Evolutionary conservation across 352 stramenopile genomes (phyloP).

Genomic region (Globisporangium takayamanum): DNA sequence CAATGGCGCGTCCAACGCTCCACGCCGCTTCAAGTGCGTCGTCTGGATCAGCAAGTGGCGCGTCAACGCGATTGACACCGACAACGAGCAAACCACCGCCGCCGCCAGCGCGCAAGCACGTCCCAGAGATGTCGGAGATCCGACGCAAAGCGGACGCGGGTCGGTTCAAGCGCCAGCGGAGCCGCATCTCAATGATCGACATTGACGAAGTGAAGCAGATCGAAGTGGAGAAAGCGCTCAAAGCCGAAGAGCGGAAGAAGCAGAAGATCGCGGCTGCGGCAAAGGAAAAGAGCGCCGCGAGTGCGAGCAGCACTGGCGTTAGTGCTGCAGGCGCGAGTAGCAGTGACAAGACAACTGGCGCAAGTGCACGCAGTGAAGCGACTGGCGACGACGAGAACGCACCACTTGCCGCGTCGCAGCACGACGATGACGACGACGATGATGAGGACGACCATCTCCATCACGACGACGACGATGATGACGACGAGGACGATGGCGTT

Average conservation of each 20-base stretch:
- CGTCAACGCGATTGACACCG: constrained; percentile 22
- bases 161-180: constrained; percentile 77
- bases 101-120: constrained; percentile 46
- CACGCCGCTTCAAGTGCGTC: constrained; percentile 8
- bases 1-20: constrained; percentile 29
- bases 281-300: constrained; percentile 17
- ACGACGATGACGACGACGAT: constrained; percentile 10
- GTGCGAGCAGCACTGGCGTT: not conserved
- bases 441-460: constrained; percentile 3
- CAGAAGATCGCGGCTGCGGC: constrained; percentile 42
- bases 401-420: constrained; percentile 1
- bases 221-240: constrained; percentile 77
- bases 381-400: constrained; percentile 7
- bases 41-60: constrained; percentile 10
- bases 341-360: not conserved
- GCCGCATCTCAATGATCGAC: constrained; percentile 85
- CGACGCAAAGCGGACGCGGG: constrained; percentile 76
- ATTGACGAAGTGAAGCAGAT: constrained; percentile 87
- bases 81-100: constrained; percentile 25
- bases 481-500: constrained; percentile 4
- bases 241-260: constrained; percentile 78
- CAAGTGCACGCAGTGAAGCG: not conserved
- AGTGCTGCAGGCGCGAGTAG: not conserved
- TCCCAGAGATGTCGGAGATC: constrained; percentile 74
- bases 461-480: constrained; percentile 6